Conservation (phyloP, 176 grass and related monocot genomes). For the Eleusine indica region DNA sequence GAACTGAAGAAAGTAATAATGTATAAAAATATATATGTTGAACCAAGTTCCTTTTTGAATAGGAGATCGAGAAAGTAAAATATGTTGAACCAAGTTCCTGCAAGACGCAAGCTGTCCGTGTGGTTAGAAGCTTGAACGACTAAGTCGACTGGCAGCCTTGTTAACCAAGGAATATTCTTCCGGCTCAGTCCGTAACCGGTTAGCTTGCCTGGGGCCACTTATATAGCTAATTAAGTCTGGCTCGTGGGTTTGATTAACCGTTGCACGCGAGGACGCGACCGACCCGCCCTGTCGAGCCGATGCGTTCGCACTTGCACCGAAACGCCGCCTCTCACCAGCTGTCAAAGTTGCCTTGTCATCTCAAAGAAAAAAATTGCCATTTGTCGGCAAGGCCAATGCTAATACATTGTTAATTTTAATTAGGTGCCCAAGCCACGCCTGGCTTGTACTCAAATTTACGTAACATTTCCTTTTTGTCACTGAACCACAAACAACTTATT, state of each 20-base stretch:
- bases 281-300: not conserved
- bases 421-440: not conserved
- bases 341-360: not conserved
- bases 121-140: not conserved
- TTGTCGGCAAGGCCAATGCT: not conserved
- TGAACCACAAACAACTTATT: not conserved
- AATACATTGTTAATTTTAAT: not conserved
- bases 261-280: not conserved
- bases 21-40: too few relatives aligned
- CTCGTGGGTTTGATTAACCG: not conserved
- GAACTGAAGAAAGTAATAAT: not conserved
- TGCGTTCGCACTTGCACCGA: constrained; percentile 2
- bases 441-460: not conserved
- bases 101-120: constrained; percentile 1
- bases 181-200: not conserved
- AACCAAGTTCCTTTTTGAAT: not conserved
- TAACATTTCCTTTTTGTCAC: not conserved
- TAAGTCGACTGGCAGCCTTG: not conserved
- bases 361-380: not conserved
- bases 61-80: not conserved
- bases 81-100: not conserved
- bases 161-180: constrained; percentile 5
- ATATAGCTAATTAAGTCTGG: not conserved
- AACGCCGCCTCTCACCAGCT: not conserved
- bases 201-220: not conserved